Base-by-base conservation (phyloP, 371 early-diverging fungal species). In the Funneliformis caledonium region DNA sequence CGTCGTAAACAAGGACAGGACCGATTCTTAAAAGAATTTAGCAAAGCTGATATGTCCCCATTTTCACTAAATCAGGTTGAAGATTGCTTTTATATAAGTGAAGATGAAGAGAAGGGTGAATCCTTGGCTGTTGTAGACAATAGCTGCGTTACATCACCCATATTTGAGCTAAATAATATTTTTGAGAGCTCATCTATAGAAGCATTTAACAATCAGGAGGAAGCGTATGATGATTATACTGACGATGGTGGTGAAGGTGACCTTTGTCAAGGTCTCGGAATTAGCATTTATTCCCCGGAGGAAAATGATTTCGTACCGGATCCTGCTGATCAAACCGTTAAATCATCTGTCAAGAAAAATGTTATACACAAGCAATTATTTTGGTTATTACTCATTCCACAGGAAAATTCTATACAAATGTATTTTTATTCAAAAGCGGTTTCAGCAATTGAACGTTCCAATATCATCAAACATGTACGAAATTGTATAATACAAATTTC, bases 401-500 rank as follows among this genome's bases (percentile, higher is more conserved):
- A 85, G 59, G 87, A 85, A 3, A 81, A 85, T 1, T 85, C 85
- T 19, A 89, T 92, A 0, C 91, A 92, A 64, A 83, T 95, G 33
- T 91, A 90, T 79, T 93, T 93, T 76, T 94, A 92, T 82, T 94
- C 94, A 0, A 92, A 92, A 82, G 82, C 87, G 19, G 87, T 91
- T 10, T 86, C 89, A 47, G 86, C 85, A 33, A 89, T 85, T 48
- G 88, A 90, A 43, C 88, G 91, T 26, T 85, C 89, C 16, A 83
- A 87, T 16, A 89, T 94, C 33, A 86, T 94, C 6, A 83, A 87
- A 22, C 86, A 87, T 4, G 88, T 93, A 4, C 88, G 89, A 47
- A 83, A 87, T n/a, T 88, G 89, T 72, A 88, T 94, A 4, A 82
- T 84, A 47, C 87, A 91, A 12, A 89, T 91, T 3, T 89, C 90